Evolutionary conservation across 495 filamentous ascomycete genomes (phyloP), one percentile per base, ranked within the genome.

Genomic region (Aspergillus cavernicola): DNA sequence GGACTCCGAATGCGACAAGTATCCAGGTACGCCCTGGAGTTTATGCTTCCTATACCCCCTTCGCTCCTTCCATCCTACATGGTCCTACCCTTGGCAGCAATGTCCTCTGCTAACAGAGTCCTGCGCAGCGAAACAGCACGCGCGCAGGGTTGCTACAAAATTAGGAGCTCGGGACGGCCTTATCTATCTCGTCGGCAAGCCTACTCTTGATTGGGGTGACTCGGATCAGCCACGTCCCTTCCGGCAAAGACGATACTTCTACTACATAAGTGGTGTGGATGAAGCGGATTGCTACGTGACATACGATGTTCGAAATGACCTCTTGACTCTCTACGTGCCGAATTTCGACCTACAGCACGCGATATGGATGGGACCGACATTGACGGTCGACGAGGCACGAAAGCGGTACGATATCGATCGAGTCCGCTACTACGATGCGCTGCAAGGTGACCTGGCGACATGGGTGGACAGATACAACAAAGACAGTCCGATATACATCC

Each of bases 361-460:
- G 4, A 89, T 97, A 60, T 97, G 93, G 93, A 87, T 86, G 50
- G 95, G 93, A n/a, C 83, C 96, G 18, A 93, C 93, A 1, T 69
- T 95, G 43, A 83, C 82, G 7, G 63, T 75, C 36, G 77, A 88
- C 31, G 88, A 96, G 57, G 93, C 92, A 13, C 70, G 81, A 52
- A 58, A 65, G 26, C 69, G 62, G 36, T 96, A 86, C 67, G 90
- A 98, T 63, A 80, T 97, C 58, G 92, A 97, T 62, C 75, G 77
- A 7, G 88, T 89, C 40, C 75, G 75, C 24, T 83, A 83, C 53
- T 81, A 81, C 9, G 78, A 71, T 45, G 83, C 88, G 19, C 67
- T 96, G 28, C 80, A 86, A 60, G 63, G 74, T 24, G 76, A 80
- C 33, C 70, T 93, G 8, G 69, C 76, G 46, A 38, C 48, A 51